Base-by-base conservation (phyloP, 805 yeast genomes). In the Nakazawaea anatomiae region DNA sequence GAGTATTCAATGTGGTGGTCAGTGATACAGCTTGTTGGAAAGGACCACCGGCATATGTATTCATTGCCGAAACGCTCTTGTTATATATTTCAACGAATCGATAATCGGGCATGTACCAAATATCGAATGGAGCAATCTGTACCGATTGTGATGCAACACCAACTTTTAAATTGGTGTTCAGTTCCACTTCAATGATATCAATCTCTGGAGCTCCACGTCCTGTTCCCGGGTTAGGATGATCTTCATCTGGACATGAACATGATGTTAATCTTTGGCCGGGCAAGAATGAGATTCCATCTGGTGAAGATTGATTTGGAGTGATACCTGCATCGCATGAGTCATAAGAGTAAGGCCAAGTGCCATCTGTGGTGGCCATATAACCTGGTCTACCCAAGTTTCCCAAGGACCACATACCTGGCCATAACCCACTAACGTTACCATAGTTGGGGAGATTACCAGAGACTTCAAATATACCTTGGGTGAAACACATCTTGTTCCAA, bases 201-300 rank as follows among this genome's bases (percentile, higher is more conserved):
- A 92, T 89, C 74, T 90, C 97, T 8, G 97, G 97, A 0, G 96
- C 96, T 48, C 97, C 97, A 67, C 98, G 82, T 11, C 97, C 97
- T 1, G 70, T 67, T 46, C 97, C 97, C 27, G 71, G 77, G 64
- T 85, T 90, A 44, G 98, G 98, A 65, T 91, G 97, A 48, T 85
- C 89, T 58, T 82, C 89, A 31, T 85, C 89, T 29, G 74, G 70
- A 71, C 97, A 91, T 0, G 92, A 84, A 70, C 98, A 91, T 11
- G 76, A 66, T 63, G 75, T 81, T 55, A 91, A 73, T 57, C 77
- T 77, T 68, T 91, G 97, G 32, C 97, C 97, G 0, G 92, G 89
- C 50, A 91, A 71, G 61, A 80, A 89, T 1, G 91, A 85, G 40
- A 90, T 80, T 53, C 98, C 98, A 66, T 91, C 97, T 1, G 86